Conservation (phyloP, 2,329 filamentous ascomycete genomes). For the Setomelanomma holmii region DNA sequence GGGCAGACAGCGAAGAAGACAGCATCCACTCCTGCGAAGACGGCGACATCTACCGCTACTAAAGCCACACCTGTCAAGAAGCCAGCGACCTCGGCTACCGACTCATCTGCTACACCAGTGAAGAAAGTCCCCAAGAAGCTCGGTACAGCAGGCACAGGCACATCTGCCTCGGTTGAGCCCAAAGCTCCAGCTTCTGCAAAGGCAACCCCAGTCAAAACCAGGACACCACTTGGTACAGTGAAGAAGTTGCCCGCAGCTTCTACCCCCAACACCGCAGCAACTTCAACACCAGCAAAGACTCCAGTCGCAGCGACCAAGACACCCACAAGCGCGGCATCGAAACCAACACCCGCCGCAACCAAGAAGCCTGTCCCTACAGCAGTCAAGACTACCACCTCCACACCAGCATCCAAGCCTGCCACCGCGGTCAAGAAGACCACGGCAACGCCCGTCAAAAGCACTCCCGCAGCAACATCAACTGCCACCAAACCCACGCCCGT, state of each 20-base stretch:
- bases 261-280: constrained; percentile 32
- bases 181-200: constrained; percentile 17
- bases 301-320: constrained; percentile 28
- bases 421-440: constrained; percentile 9
- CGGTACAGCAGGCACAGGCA: constrained; percentile 12
- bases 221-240: constrained; percentile 29
- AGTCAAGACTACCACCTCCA: constrained; percentile 20
- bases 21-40: constrained; percentile 26
- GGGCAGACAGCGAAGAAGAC: constrained; percentile 35
- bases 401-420: constrained; percentile 18
- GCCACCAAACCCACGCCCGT: constrained; percentile 26
- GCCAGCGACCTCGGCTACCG: constrained; percentile 9
- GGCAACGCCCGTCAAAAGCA: constrained; percentile 17
- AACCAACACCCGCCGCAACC: constrained; percentile 12
- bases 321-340: constrained; percentile 18
- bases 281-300: constrained; percentile 22
- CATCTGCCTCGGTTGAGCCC: constrained; percentile 5
- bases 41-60: constrained; percentile 13
- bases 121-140: constrained; percentile 33
- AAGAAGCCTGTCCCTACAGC: constrained; percentile 9
- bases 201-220: constrained; percentile 15
- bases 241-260: constrained; percentile 26
- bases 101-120: constrained; percentile 27
- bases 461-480: constrained; percentile 3
- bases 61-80: constrained; percentile 25